These are phyloP conservation scores for Cerioporus squamosus DNA, from an alignment of 1,284 basidiomycete genomes.

Conservation along the genomic window DNA sequence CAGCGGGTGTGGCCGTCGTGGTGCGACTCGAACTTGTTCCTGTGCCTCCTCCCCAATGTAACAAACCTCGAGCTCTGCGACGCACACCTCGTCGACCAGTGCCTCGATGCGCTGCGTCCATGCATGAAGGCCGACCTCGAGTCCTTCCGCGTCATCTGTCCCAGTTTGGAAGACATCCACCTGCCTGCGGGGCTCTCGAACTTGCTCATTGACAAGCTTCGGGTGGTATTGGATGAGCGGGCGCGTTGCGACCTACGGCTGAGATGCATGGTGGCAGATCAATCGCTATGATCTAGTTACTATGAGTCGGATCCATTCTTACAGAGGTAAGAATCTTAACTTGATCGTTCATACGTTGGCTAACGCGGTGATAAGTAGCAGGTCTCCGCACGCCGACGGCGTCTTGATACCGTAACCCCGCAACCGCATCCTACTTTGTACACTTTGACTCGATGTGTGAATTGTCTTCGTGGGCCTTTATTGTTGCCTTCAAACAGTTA, in stretches of 20 bases:
- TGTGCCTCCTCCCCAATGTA: conserved; percentile 4
- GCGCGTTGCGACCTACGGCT: not conserved
- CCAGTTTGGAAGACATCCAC: not conserved
- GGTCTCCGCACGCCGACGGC: too few species aligned
- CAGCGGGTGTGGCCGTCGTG: conserved; percentile 19
- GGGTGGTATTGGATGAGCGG: not conserved
- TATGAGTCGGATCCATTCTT: not conserved
- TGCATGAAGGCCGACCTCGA: not conserved
- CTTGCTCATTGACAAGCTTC: not conserved
- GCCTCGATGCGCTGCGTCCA: conserved; percentile 11
- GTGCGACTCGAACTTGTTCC: conserved; percentile 14
- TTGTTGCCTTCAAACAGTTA: conserved; percentile 3
- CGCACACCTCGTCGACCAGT: conserved; percentile 5
- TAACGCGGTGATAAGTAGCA: too few species aligned
- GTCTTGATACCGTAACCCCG: too few species aligned
- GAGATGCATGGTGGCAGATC: not conserved
- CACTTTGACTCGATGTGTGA: conserved; percentile 19
- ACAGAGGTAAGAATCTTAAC: too few species aligned
- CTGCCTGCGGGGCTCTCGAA: not conserved
- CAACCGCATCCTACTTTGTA: not conserved
- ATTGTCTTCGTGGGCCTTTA: not conserved
- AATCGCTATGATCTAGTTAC: not conserved
- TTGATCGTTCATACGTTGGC: too few species aligned
- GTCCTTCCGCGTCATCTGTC: not conserved
- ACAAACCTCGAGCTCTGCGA: conserved; percentile 3